Base-by-base conservation (phyloP, 75 land plant genomes). In the Cryptomeria japonica region DNA sequence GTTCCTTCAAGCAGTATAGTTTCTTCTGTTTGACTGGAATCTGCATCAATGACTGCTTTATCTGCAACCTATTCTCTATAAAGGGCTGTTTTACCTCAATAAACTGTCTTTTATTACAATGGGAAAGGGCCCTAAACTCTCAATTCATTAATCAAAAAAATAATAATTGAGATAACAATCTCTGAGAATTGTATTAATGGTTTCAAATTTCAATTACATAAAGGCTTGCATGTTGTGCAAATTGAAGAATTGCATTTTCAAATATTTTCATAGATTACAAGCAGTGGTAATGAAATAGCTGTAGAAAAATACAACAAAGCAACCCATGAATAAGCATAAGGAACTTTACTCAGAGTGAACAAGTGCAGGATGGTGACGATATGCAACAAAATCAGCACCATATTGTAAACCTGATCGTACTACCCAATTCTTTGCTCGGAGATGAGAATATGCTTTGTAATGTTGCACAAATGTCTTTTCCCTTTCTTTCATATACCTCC, bases 371-470 rank as follows among this genome's bases (percentile, higher is more conserved):
- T 97, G 98, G 86, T 97, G 99, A 28, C 93, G 90, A 80, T 96
- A 97, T 6, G 95, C 98, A 31, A 97, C 93, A 87, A 91, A 96
- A 85, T 97, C 96, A 31, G 91, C 96, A 13, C 99, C 98, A 90
- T 92, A 97, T 85, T 94, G 96, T 18, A 91, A 87, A 47, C 99
- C 99, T 12, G 95, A 58, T 3, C 93, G 93, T 58, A 96, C 95
- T 31, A 95, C 93, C 99, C 99, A 97, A 83, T 95, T 92, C 86
- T 95, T 95, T 8, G 49, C 58, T 68, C 97, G 87, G 4, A 96
- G 88, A 89, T 97, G 96, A 83, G 95, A 91, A 88, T 94, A 97
- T 14, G 96, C 99, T 84, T 90, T 92, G 89, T 92, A 96, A 25
- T 89, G 44, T 13, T 79, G 76, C 39, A 91, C 92, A 87, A 96